Conservation (phyloP, 768 basidiomycete genomes). For the Gelatoporia subvermispora region DNA sequence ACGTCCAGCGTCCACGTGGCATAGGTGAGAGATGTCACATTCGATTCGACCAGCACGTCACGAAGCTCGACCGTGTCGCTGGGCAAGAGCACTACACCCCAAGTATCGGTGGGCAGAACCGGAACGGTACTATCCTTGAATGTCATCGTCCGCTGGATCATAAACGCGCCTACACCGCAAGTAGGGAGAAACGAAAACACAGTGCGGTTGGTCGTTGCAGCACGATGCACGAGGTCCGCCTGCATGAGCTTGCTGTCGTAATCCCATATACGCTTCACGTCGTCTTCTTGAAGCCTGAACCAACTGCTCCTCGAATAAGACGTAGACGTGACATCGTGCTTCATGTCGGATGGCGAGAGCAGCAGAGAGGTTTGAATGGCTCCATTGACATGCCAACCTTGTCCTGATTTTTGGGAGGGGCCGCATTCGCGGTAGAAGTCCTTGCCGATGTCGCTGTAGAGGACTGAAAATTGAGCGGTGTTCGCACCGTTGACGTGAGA, state of each 20-base stretch:
- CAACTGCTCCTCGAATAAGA: not conserved
- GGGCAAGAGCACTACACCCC: constrained; percentile 25
- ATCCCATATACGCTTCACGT: constrained; percentile 33
- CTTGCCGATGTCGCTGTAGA: constrained; percentile 51
- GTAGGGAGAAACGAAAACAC: constrained; percentile 40
- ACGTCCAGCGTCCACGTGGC: constrained; percentile 14
- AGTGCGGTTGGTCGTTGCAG: constrained; percentile 10
- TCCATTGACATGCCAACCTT: constrained; percentile 42
- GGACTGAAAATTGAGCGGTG: constrained; percentile 40
- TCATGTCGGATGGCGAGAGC: not conserved
- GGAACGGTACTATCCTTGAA: constrained; percentile 13
- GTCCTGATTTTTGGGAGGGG: constrained; percentile 20
- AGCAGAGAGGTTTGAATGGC: constrained; percentile 39
- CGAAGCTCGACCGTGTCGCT: not conserved
- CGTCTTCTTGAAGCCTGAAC: constrained; percentile 32
- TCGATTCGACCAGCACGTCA: not conserved
- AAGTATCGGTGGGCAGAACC: constrained; percentile 12
- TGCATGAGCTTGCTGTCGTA: constrained; percentile 36
- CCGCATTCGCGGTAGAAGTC: constrained; percentile 42
- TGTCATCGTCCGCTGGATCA: constrained; percentile 29
- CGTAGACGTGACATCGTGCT: not conserved
- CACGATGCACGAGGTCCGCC: constrained; percentile 20
- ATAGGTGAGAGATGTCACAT: constrained; percentile 1
- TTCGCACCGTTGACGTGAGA: constrained; percentile 26
- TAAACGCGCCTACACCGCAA: constrained; percentile 44